Base-by-base conservation (phyloP, 2,329 filamentous ascomycete genomes). In the Cladosporium sp. region DNA sequence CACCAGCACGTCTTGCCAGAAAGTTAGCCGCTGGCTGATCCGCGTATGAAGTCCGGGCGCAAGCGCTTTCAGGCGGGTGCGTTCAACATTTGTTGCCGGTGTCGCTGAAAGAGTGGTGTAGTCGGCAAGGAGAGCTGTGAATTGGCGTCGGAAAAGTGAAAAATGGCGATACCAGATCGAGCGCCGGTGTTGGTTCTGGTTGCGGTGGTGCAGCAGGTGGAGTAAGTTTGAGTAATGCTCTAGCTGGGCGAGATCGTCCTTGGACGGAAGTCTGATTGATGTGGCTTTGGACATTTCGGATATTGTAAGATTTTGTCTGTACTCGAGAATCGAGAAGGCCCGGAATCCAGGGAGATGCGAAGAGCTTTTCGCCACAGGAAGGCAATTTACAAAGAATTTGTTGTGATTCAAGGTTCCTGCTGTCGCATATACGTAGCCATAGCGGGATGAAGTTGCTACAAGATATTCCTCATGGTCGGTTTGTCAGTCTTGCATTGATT, bases 181-280 rank as follows among this genome's bases (percentile, higher is more conserved):
- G 61, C 82, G 80, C 56, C 86, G 86, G 73, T 97, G 93, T 75
- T 97, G 93, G 76, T 97, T 97, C 69, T 86, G 87, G 77, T 97
- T 94, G 66, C 91, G 90, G 70, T 90, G 86, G 73, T 87, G 83
- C 66, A 95, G 83, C 63, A 89, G 82, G 67, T 87, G 80, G 44
- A 97, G 83, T 47, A 92, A 74, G 50, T 81, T 65, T 67, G 75
- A 58, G 68, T 79, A 68, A 58, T 75, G 72, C 39, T 19, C 37
- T 22, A 58, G 48, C 8, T 40, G 40, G 20, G 47, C 40, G 20
- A 52, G 35, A 12, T 57, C 52, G 15, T 55, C 52, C 35, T 44
- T 45, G 0, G 52, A 55, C 8, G 52, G 52, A 5, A 35, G 13
- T 2, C 40, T 40, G 13, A 6, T 19, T 13, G 28, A 7, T 3